Evolutionary conservation across 23 red algal genomes (phyloP).

Genomic region (Cyanidium caldarium): DNA sequence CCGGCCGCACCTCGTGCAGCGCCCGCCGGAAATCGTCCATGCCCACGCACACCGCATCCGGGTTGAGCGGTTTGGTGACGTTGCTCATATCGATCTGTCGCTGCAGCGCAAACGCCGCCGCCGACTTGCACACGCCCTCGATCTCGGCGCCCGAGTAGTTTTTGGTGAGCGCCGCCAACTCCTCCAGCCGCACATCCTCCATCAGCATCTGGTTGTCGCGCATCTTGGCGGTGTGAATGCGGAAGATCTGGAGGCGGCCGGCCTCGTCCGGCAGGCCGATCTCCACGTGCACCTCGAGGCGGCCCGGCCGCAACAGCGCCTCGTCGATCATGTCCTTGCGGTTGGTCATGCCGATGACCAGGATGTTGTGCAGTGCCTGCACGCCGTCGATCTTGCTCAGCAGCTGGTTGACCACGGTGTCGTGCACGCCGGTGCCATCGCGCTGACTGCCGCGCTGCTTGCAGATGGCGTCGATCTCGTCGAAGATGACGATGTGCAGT

Average conservation of each 20-base stretch:
- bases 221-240: slow-evolving; percentile 92
- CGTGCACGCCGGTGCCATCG: slow-evolving; percentile 52
- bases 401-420: slow-evolving; percentile 97
- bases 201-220: slow-evolving; percentile 59
- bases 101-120: slow-evolving; percentile 77
- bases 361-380: slow-evolving; percentile 88
- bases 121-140: slow-evolving; percentile 91
- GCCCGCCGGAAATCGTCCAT: slow-evolving; percentile 84
- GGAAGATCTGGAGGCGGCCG: slow-evolving; percentile 77
- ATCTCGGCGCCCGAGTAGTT: slow-evolving; percentile 98
- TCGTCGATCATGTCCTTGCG: slow-evolving; percentile 99
- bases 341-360: slow-evolving; percentile 99
- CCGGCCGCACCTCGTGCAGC: slow-evolving; percentile 70
- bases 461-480: slow-evolving; percentile 99
- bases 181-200: slow-evolving; percentile 47
- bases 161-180: slow-evolving; percentile 53
- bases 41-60: slow-evolving; percentile 33
- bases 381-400: slow-evolving; percentile 95
- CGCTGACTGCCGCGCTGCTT: slow-evolving; percentile 83
- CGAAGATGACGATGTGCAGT: slow-evolving; percentile 96
- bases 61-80: slow-evolving; percentile 30
- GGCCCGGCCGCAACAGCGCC: slow-evolving; percentile 76
- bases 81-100: slow-evolving; percentile 70
- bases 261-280: slow-evolving; percentile 89
- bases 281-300: slow-evolving; percentile 94